Evolutionary conservation across 1,139 yeast species (phyloP), one percentile per base, ranked within the genome.

Genomic region (Hanseniaspora uvarum): DNA sequence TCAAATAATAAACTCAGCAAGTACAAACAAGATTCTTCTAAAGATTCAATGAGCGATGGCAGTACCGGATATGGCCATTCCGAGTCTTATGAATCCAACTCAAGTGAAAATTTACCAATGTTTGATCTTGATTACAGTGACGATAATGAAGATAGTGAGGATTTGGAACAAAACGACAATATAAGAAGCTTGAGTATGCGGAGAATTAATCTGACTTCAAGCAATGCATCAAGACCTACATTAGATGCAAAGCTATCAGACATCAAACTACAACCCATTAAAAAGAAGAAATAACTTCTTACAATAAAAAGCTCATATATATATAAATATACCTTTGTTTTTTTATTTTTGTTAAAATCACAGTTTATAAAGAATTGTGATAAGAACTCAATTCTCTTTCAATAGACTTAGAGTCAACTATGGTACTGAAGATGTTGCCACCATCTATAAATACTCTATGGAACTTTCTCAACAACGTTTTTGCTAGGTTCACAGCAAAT

Each of bases 381-480:
- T 30, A 61, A 56, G 70, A 69, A 1, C 62, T 53, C 6, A 69
- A 54, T 12, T 61, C 62, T 18, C 58, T 57, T 33, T 48, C 46
- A 39, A 61, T 60, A 18, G 62, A 48, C n/a, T 60, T 61, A 4
- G 48, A 43, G 23, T 58, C 59, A 28, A 68, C 58, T 19, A 63
- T 63, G 5, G 61, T 64, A 10, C 56, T 50, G 12, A 58, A 58
- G 55, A 62, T 68, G 53, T 69, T 70, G 38, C 62, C 65, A 4
- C 70, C 63, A 53, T 62, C 24, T 12, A 37, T 33, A 21, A 43
- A 50, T 3, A 28, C 24, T 28, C 19, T 43, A 28, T 43, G 39
- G 46, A 50, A 71, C 54, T 70, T 71, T 67, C 76, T 70, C 52
- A 72, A 52, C 11, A 70, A 36, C 55, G 73, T 65, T 60, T 71